Base-by-base conservation (phyloP, 371 early-diverging fungal genomes). In the Funneliformis caledonium region DNA sequence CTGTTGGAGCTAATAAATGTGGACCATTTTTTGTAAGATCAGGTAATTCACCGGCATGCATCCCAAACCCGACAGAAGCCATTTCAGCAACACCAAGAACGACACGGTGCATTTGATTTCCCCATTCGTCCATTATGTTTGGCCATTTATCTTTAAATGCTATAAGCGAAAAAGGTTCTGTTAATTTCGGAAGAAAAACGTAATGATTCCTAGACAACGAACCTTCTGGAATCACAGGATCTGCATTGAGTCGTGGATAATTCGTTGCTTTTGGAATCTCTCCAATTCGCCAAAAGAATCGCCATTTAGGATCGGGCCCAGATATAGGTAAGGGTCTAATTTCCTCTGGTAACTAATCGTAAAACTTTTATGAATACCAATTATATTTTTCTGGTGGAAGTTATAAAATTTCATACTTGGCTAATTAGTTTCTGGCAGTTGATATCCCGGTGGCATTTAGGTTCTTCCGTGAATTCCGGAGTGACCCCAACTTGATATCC, bases 1-100 rank as follows among this genome's bases (percentile, higher is more conserved):
- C 94, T 52, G 94, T 92, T 6, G 94, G 94, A 4, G 94, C 91
- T 56, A 93, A 82, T 74, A 93, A 80, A 82, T 93, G 94, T 72
- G 94, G 91, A 22, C 93, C 94, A 73, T 86, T 78, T 73, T 85
- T 76, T 8, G 90, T 86, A 82, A 88, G 82, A 37, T 87, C 83
- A 42, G 85, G 80, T 82, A 92, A 89, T 9, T 91, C 88, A 79
- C 83, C 78, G 14, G 80, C 79, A 43, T 87, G 86, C 72, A 92
- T 82, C 2, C 86, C 91, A 42, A 92, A 88, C 11, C 94, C 93
- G 45, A 90, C 85, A 22, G 92, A 90, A 19, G 87, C 82, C 92
- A 92, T 90, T 84, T 92, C 88, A 26, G 89, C 81, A 19, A 92
- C 81, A 10, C 81, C 82, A 50, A 81, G 61, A 33, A 91, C 90